Percentiles rank a stretch among this genome's conserved stretches.
Evolutionary conservation across 495 filamentous ascomycete species (phyloP).

Genomic region (Aspergillus biplanus): DNA sequence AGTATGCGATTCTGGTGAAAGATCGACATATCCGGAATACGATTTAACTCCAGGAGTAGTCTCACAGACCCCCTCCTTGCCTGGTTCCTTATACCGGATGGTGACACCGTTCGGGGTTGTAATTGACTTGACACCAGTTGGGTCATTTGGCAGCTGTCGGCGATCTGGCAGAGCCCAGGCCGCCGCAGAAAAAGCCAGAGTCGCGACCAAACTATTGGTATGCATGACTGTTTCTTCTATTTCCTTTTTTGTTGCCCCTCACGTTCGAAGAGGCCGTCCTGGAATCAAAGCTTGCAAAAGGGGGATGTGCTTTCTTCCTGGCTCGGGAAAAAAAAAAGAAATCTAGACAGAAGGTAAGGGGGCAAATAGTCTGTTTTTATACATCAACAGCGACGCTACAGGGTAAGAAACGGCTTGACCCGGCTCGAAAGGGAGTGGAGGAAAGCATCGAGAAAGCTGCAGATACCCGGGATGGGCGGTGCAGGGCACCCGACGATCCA

Average conservation of each 20-base stretch:
- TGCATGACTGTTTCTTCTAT: conserved; percentile 32
- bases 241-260: background rate
- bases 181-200: conserved; percentile 33
- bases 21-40: conserved; percentile 51
- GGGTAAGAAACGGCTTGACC: background rate
- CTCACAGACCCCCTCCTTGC: conserved; percentile 50
- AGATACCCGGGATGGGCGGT: background rate
- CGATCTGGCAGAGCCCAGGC: conserved; percentile 25
- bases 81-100: conserved; percentile 47
- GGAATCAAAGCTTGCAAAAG: background rate
- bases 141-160: conserved; percentile 51
- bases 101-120: conserved; percentile 59
- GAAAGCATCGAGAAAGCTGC: background rate
- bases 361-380: conserved; percentile 15
- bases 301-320: background rate
- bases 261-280: background rate
- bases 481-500: background rate
- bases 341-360: background rate
- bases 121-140: conserved; percentile 60
- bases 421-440: background rate
- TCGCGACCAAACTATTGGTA: conserved; percentile 25
- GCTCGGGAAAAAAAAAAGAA: background rate
- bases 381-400: background rate
- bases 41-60: conserved; percentile 53
- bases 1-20: conserved; percentile 46